Evolutionary conservation across 768 basidiomycete species (phyloP).

Genomic region (Rhizopogon vinicolor): DNA sequence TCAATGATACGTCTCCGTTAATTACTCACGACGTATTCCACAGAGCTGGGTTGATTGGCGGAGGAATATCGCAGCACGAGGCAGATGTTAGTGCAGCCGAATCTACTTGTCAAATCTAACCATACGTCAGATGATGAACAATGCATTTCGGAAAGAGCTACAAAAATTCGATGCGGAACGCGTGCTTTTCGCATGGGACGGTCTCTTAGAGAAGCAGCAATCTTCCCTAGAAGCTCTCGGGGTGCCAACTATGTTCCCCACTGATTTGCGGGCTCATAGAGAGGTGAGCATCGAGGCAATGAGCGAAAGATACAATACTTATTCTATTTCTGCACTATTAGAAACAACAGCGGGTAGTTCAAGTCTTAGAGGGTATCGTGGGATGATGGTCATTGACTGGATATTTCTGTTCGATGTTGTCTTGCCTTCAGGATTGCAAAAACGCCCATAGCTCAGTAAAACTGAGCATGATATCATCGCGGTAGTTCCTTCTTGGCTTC

Average conservation of each 20-base stretch:
- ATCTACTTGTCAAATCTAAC: constrained; percentile 1
- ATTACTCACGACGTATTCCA: constrained; percentile 2
- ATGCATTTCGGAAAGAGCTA: constrained; percentile 55
- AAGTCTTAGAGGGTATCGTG: constrained; percentile 55
- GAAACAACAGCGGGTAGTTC: constrained; percentile 51
- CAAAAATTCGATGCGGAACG: constrained; percentile 59
- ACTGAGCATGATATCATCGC: too few species aligned
- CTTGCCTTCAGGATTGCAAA: too few species aligned
- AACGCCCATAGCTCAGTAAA: too few species aligned
- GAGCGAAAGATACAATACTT: neutral
- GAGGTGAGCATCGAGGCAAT: constrained; percentile 39
- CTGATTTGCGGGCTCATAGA: constrained; percentile 40
- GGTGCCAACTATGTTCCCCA: constrained; percentile 71
- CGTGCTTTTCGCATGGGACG: constrained; percentile 67
- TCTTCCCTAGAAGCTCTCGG: constrained; percentile 48
- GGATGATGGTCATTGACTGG: constrained; percentile 6
- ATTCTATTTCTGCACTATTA: constrained; percentile 19
- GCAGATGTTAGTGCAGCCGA: constrained; percentile 24
- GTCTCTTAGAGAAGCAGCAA: constrained; percentile 38
- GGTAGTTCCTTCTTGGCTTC: too few species aligned
- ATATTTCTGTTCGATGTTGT: too few species aligned
- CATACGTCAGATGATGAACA: constrained; percentile 35
- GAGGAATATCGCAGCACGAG: constrained; percentile 64
- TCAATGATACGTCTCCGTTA: neutral
- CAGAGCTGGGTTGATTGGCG: constrained; percentile 67